Base-by-base conservation (phyloP, 768 basidiomycete species). In the Porpolomopsis calyptriformis region DNA sequence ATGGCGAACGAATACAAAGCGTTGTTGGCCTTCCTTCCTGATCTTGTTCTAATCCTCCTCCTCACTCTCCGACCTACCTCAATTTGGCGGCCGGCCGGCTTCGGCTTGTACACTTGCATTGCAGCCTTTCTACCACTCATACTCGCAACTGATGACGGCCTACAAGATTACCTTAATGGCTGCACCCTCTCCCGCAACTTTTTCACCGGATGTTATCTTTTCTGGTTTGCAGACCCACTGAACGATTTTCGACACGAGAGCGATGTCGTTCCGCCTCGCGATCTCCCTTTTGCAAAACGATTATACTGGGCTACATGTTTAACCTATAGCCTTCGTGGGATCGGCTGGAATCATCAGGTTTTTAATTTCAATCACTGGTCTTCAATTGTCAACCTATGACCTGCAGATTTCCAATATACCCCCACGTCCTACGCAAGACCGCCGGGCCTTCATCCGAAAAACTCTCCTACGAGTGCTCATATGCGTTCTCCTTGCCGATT, bases 271-370 rank as follows among this genome's bases (percentile, higher is more conserved):
- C 39, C 43, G 24, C 53, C 53, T n/a, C 22, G 37, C 3, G 20
- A 49, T 7, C 46, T 31, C 6, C 34, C 53, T 5, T 33, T 57
- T 7, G 43, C 45, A 16, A 35, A 48, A 29, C 50, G 55, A 24
- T 11, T 53, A 12, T 43, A 45, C 20, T 59, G 57, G 57, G 33
- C 55, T 2, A 36, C 26, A 22, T 46, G 48, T 40, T 37, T 56
- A 12, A 42, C 47, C 19, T 36, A 40, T 20, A 52, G 46, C 16
- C 50, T 47, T 6, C 53, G 58, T 41, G 51, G 53, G 7, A 45
- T 57, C 31, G 49, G 57, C 26, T 57, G 51, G 52, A 55, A 53
- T 40, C 51, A 51, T 27, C 44, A 54, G 40, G 55, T 55, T 20
- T 11, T 43, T 48, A 18, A 24, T 43, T 7, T 23, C 16, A 22